Percentiles rank a stretch among this genome's conserved stretches.
Conservation (phyloP, 2,329 filamentous ascomycete species). For the Elsinoe arachidis region DNA sequence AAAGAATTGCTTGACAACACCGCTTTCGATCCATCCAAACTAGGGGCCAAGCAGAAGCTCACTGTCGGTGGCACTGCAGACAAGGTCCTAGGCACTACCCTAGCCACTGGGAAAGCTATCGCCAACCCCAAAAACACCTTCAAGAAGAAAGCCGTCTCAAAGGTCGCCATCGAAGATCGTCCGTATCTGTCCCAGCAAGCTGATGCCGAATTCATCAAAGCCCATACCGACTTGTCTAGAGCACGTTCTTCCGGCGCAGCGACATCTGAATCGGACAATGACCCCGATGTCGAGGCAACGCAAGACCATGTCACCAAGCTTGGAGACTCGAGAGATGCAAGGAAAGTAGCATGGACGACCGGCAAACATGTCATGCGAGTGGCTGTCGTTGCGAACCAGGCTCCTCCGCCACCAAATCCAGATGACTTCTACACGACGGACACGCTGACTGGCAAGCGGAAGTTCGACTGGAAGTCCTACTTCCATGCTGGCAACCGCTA, state of each 20-base stretch:
- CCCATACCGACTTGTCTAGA: slow-evolving; percentile 24
- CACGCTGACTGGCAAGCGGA: slow-evolving; percentile 21
- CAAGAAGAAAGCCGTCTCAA: slow-evolving; percentile 26
- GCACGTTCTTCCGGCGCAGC: slow-evolving; percentile 3
- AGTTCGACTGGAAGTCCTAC: slow-evolving; percentile 24
- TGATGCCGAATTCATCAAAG: slow-evolving; percentile 28
- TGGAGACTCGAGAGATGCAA: slow-evolving; percentile 28
- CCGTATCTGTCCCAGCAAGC: slow-evolving; percentile 28
- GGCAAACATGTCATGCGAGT: slow-evolving; percentile 32
- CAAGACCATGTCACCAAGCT: slow-evolving; percentile 23
- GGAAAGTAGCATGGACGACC: slow-evolving; percentile 32
- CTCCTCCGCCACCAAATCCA: slow-evolving; percentile 22
- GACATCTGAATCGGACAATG: slow-evolving; percentile 10
- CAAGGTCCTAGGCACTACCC: slow-evolving; percentile 16
- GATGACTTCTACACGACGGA: slow-evolving; percentile 25
- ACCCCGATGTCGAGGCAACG: slow-evolving; percentile 11
- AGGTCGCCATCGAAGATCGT: slow-evolving; percentile 28
- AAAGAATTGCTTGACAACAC: slow-evolving; percentile 21
- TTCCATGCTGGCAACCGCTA: slow-evolving; percentile 2
- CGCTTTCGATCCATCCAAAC: slow-evolving; percentile 28
- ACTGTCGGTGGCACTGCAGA: slow-evolving; percentile 17
- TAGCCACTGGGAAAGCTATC: slow-evolving; percentile 21
- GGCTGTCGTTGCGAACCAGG: slow-evolving; percentile 26
- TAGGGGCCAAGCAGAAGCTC: slow-evolving; percentile 19
- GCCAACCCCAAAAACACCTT: slow-evolving; percentile 26